A percentile compares a stretch with the other conserved stretches of the same genome.
These are phyloP conservation scores for Zoysia pacifica DNA, from an alignment of 176 grass and related monocot genomes.

Conservation along the genomic window DNA sequence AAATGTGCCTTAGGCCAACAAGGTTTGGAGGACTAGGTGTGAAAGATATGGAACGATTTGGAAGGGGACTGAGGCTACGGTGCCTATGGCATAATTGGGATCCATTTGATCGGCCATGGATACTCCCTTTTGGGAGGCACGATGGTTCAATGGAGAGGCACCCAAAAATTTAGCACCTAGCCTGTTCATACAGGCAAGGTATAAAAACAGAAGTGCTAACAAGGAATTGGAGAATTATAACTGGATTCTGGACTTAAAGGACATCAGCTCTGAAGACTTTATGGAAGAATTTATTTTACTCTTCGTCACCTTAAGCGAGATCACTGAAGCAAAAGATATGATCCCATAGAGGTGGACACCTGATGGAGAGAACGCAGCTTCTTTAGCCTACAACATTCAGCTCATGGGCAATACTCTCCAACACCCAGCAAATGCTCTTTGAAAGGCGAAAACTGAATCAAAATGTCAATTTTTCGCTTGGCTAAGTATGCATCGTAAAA, in stretches of 20 bases:
- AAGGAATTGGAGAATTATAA: background rate
- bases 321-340: too few relatives aligned
- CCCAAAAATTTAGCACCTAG: background rate
- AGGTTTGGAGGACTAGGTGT: background rate
- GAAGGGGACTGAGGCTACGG: background rate
- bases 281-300: background rate
- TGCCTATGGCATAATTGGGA: background rate
- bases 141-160: background rate
- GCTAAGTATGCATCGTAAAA: too few relatives aligned
- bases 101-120: rapidly evolving
- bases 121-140: background rate
- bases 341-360: too few relatives aligned
- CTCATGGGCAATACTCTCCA: too few relatives aligned
- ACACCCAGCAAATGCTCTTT: too few relatives aligned
- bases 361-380: too few relatives aligned
- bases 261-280: background rate
- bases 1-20: background rate
- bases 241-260: background rate
- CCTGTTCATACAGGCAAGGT: background rate
- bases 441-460: too few relatives aligned
- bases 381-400: too few relatives aligned
- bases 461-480: too few relatives aligned
- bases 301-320: too few relatives aligned
- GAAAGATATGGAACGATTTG: background rate
- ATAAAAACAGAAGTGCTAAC: background rate